Conservation (phyloP, 1,284 basidiomycete genomes). For the Wallemia mellicola region DNA sequence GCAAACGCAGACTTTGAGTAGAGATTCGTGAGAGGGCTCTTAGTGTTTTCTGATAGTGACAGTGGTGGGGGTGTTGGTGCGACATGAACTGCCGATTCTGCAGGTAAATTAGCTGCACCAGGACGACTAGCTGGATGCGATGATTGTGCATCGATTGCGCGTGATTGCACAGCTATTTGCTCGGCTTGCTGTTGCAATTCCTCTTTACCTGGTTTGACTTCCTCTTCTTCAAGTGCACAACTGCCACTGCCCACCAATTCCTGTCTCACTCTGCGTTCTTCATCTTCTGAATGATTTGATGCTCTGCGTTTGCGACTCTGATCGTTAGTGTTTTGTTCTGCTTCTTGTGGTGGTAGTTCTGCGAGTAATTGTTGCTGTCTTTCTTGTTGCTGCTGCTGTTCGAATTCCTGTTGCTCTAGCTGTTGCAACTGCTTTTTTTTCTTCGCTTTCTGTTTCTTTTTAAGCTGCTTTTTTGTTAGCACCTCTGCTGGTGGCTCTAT, state of each 20-base stretch:
- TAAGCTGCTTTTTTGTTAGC: too few relatives aligned
- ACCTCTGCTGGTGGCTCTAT: too few relatives aligned
- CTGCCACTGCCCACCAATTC: neutral
- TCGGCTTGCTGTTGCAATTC: neutral
- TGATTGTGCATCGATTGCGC: neutral
- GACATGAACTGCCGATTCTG: too few relatives aligned
- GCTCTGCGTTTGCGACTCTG: neutral
- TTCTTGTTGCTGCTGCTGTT: neutral
- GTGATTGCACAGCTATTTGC: neutral
- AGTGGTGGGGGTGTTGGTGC: too few relatives aligned
- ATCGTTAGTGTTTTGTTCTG: neutral
- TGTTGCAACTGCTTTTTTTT: too few relatives aligned
- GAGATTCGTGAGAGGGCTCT: too few relatives aligned
- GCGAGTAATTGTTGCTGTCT: neutral
- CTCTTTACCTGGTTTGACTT: neutral
- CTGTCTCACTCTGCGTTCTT: neutral
- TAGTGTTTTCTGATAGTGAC: too few relatives aligned
- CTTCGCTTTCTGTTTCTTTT: too few relatives aligned
- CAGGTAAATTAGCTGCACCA: too few relatives aligned
- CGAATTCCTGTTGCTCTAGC: neutral
- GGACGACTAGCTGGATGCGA: too few relatives aligned
- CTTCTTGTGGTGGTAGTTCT: neutral
- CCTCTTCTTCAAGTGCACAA: neutral
- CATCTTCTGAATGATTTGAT: neutral
- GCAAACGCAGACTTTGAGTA: too few relatives aligned